phyloP scores from a whole-genome alignment of 2,329 filamentous ascomycete genomes.

The Coniochaeta sp. region DNA sequence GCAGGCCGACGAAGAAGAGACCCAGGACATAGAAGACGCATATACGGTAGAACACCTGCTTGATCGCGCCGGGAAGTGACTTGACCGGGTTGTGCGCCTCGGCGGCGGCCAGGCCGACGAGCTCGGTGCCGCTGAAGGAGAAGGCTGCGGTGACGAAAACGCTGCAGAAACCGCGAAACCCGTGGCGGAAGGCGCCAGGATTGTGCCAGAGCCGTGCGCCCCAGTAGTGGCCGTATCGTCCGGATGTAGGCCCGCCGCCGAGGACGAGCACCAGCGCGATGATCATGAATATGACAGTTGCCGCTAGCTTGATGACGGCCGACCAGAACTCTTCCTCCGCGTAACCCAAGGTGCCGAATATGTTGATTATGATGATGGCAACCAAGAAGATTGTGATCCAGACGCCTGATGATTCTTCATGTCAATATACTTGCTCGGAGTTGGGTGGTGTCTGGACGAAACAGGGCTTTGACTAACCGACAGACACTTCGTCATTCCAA shows the following conservation, averaged over 20 bases:
- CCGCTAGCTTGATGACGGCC: slow-evolving; percentile 46
- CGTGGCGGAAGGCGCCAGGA: slow-evolving; percentile 54
- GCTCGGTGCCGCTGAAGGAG: slow-evolving; percentile 59
- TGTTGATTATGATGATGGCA: slow-evolving; percentile 41
- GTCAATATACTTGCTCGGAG: background rate
- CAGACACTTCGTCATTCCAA: slow-evolving; percentile 39
- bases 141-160: slow-evolving; percentile 67
- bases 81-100: slow-evolving; percentile 62
- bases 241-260: slow-evolving; percentile 45
- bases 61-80: slow-evolving; percentile 69
- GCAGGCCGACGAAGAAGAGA: slow-evolving; percentile 39
- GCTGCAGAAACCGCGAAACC: slow-evolving; percentile 62
- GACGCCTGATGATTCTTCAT: slow-evolving; percentile 19
- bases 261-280: slow-evolving; percentile 48
- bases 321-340: slow-evolving; percentile 51
- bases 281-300: slow-evolving; percentile 56
- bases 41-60: slow-evolving; percentile 58
- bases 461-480: slow-evolving; percentile 18
- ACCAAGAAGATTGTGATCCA: slow-evolving; percentile 49
- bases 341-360: slow-evolving; percentile 47
- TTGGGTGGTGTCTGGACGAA: background rate
- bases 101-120: slow-evolving; percentile 63
- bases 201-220: slow-evolving; percentile 35
- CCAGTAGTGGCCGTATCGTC: slow-evolving; percentile 31
- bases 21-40: slow-evolving; percentile 43